A percentile compares a stretch with the other conserved stretches of the same genome.
These are phyloP conservation scores for Colletotrichum siamense DNA, from an alignment of 2,329 filamentous ascomycete species.

Conservation along the genomic window DNA sequence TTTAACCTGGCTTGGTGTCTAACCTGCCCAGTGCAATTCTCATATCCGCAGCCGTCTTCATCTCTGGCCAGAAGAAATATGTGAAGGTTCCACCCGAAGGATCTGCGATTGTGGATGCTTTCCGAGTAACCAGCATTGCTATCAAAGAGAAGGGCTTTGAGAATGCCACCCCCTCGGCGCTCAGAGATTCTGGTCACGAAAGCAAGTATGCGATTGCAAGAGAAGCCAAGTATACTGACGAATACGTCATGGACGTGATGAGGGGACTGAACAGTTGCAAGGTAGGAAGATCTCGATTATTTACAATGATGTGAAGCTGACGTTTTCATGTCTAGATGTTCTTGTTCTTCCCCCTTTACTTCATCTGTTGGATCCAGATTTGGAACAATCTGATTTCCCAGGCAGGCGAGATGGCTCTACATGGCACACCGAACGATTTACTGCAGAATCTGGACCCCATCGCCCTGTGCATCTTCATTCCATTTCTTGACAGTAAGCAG, in stretches of 20 bases:
- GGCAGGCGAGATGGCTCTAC: slow-evolving; percentile 26
- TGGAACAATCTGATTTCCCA: slow-evolving; percentile 37
- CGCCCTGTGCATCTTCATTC: slow-evolving; percentile 30
- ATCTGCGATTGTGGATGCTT: slow-evolving; percentile 19
- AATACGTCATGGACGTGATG: slow-evolving; percentile 26
- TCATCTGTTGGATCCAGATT: slow-evolving; percentile 37
- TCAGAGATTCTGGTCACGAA: slow-evolving; percentile 22
- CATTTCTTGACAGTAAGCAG: slow-evolving; percentile 28
- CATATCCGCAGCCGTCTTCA: not conserved
- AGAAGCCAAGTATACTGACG: slow-evolving; percentile 28
- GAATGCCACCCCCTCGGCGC: slow-evolving; percentile 16
- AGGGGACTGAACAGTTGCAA: slow-evolving; percentile 28
- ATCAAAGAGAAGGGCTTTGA: slow-evolving; percentile 23
- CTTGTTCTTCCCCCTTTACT: slow-evolving; percentile 39
- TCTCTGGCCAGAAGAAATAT: slow-evolving; percentile 9
- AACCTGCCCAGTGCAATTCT: not conserved
- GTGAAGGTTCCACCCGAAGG: slow-evolving; percentile 5
- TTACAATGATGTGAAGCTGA: not conserved
- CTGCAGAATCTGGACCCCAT: slow-evolving; percentile 32
- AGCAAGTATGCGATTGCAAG: slow-evolving; percentile 26
- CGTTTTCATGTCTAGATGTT: slow-evolving; percentile 15
- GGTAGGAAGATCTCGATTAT: slow-evolving; percentile 12
- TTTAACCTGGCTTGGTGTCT: not conserved
- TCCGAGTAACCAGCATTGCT: slow-evolving; percentile 23
- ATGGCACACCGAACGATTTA: slow-evolving; percentile 31